Conservation (phyloP, 495 filamentous ascomycete species). For the Rostrohypoxylon terebratum region DNA sequence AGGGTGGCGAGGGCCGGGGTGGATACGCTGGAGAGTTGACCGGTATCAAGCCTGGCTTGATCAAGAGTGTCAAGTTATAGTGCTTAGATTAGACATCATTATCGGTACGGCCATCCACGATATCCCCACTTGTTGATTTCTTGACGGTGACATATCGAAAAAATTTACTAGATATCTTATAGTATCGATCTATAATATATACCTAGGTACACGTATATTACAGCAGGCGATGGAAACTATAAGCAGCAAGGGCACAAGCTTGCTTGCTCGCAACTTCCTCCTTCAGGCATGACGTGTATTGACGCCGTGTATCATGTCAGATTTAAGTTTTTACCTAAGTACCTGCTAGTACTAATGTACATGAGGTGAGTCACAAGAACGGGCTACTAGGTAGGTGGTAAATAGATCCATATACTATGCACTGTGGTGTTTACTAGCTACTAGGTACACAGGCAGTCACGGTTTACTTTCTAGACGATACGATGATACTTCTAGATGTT, state of each 20-base stretch:
- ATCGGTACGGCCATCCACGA: background rate
- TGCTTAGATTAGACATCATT: slow-evolving; percentile 18
- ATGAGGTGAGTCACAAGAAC: too few species aligned
- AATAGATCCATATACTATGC: too few species aligned
- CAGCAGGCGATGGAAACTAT: background rate
- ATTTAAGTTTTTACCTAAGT: too few species aligned
- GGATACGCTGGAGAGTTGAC: slow-evolving; percentile 93
- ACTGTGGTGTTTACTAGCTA: background rate
- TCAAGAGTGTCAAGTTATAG: slow-evolving; percentile 88
- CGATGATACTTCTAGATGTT: too few species aligned
- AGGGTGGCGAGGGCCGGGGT: slow-evolving; percentile 86
- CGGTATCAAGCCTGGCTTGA: slow-evolving; percentile 91
- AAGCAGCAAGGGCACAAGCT: background rate
- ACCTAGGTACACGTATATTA: background rate
- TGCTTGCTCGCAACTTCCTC: background rate
- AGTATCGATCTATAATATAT: background rate
- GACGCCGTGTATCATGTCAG: background rate
- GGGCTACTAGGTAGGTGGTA: background rate
- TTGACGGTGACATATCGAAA: background rate
- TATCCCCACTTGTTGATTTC: background rate
- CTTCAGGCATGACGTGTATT: background rate
- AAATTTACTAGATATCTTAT: background rate
- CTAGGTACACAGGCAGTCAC: too few species aligned
- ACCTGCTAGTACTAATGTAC: too few species aligned
- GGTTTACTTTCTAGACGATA: too few species aligned